phyloP scores from a whole-genome alignment of 2,329 filamentous ascomycete genomes.

The Claviceps quebecensis region DNA sequence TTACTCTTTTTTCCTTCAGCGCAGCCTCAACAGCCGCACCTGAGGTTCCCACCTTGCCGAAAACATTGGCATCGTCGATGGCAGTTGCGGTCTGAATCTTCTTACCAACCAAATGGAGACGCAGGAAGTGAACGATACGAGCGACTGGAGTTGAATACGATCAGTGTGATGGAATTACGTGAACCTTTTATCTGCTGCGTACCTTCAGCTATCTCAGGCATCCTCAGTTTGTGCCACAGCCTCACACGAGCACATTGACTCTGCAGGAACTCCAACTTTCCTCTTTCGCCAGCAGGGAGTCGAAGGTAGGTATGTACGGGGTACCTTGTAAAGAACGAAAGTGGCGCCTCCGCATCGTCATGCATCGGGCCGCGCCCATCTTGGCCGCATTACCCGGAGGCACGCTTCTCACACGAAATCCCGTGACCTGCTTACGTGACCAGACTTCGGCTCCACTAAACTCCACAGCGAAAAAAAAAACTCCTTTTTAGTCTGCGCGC shows the following conservation, averaged over 20 bases:
- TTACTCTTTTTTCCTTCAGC: slow-evolving; percentile 55
- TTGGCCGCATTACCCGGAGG: not conserved
- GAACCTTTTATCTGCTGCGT: slow-evolving; percentile 1
- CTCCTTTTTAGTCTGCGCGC: slow-evolving; percentile 12
- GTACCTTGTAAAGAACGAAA: no score
- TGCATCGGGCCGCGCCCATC: not conserved
- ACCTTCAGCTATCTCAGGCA: slow-evolving; percentile 54
- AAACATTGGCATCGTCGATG: slow-evolving; percentile 71
- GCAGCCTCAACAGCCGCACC: slow-evolving; percentile 60
- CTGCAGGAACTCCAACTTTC: not conserved
- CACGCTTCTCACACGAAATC: slow-evolving; percentile 18
- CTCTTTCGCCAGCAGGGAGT: no score
- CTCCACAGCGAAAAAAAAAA: slow-evolving; percentile 10
- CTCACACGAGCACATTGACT: not conserved
- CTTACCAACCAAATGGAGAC: slow-evolving; percentile 71
- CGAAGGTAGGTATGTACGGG: no score
- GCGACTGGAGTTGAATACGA: slow-evolving; percentile 41
- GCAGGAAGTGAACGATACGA: slow-evolving; percentile 74
- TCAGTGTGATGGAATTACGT: not conserved
- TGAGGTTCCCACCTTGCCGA: slow-evolving; percentile 77
- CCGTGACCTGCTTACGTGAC: slow-evolving; percentile 16
- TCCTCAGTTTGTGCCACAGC: slow-evolving; percentile 15
- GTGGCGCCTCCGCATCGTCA: not conserved
- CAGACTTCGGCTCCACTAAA: slow-evolving; percentile 2
- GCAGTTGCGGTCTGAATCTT: slow-evolving; percentile 56